phyloP scores from a whole-genome alignment of 2,329 filamentous ascomycete genomes.

The Setomelanomma holmii region DNA sequence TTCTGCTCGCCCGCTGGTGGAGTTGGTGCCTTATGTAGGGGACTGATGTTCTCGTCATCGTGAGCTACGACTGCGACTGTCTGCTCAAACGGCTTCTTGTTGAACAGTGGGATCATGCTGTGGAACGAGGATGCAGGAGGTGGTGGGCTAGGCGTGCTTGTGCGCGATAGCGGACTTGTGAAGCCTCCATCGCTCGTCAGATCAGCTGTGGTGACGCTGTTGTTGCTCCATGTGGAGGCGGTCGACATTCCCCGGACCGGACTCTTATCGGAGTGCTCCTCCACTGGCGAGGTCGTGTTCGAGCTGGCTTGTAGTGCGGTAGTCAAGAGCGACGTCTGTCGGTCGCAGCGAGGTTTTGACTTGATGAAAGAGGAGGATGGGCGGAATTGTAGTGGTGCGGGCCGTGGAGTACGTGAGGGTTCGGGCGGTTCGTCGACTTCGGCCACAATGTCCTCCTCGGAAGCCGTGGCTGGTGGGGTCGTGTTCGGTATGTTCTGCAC shows the following conservation, averaged over 20 bases:
- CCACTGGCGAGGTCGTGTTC: slow-evolving; percentile 44
- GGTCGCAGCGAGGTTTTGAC: slow-evolving; percentile 57
- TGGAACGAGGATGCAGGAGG: slow-evolving; percentile 63
- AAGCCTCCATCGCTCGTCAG: slow-evolving; percentile 93
- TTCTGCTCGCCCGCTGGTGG: slow-evolving; percentile 58
- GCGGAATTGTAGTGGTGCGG: slow-evolving; percentile 45
- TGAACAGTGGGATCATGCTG: slow-evolving; percentile 45
- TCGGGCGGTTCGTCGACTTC: slow-evolving; percentile 93
- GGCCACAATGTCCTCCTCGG: slow-evolving; percentile 70
- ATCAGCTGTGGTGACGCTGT: slow-evolving; percentile 85
- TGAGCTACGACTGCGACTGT: slow-evolving; percentile 47
- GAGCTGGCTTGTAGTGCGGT: slow-evolving; percentile 72
- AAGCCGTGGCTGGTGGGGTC: slow-evolving; percentile 27
- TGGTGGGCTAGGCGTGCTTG: slow-evolving; percentile 89
- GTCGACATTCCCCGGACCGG: slow-evolving; percentile 55
- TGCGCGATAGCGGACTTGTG: slow-evolving; percentile 82
- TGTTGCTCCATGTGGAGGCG: slow-evolving; percentile 77
- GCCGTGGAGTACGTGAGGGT: slow-evolving; percentile 59
- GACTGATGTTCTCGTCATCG: slow-evolving; percentile 42
- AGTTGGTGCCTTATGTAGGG: slow-evolving; percentile 29
- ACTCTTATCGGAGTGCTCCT: slow-evolving; percentile 51
- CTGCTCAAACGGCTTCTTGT: slow-evolving; percentile 48
- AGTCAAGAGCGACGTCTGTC: slow-evolving; percentile 84
- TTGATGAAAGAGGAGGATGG: slow-evolving; percentile 58
- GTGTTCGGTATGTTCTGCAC: slow-evolving; percentile 34